phyloP scores from a whole-genome alignment of 345 rosid genomes.

The Stellera chamaejasme region DNA sequence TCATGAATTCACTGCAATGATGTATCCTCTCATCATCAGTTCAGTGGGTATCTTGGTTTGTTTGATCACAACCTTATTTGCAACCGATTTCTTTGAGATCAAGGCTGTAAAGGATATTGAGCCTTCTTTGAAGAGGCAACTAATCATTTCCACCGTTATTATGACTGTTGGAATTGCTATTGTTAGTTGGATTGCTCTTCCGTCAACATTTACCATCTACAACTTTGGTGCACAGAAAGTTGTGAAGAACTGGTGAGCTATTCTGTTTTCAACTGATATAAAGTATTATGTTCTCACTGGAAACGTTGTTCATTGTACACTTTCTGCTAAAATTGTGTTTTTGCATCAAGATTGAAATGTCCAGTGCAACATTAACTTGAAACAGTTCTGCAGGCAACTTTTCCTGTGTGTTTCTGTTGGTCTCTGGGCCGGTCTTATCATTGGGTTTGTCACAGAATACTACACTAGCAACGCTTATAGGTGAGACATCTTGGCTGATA shows the following conservation, averaged over 20 bases:
- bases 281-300: slow-evolving; percentile 9
- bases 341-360: not conserved
- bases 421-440: slow-evolving; percentile 68
- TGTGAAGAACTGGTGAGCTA: slow-evolving; percentile 59
- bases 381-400: not conserved
- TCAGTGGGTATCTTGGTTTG: slow-evolving; percentile 64
- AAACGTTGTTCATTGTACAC: slow-evolving; percentile 60
- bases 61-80: slow-evolving; percentile 65
- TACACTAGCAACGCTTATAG: slow-evolving; percentile 68
- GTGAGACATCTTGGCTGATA: slow-evolving; percentile 7
- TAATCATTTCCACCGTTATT: slow-evolving; percentile 55
- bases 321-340: not conserved
- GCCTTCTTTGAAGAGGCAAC: slow-evolving; percentile 63
- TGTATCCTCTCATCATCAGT: slow-evolving; percentile 63
- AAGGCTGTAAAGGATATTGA: slow-evolving; percentile 65
- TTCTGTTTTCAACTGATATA: too few relatives aligned
- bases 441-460: slow-evolving; percentile 62
- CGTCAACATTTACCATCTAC: slow-evolving; percentile 64
- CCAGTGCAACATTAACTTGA: too few relatives aligned
- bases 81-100: slow-evolving; percentile 72
- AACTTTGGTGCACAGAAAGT: slow-evolving; percentile 59
- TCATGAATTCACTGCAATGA: slow-evolving; percentile 61
- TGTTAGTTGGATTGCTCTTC: slow-evolving; percentile 56
- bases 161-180: slow-evolving; percentile 61
- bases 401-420: slow-evolving; percentile 41